A percentile compares a stretch with the other conserved stretches of the same genome.
phyloP scores from a whole-genome alignment of 139 green algal genomes.

The Haematococcus lacustris region DNA sequence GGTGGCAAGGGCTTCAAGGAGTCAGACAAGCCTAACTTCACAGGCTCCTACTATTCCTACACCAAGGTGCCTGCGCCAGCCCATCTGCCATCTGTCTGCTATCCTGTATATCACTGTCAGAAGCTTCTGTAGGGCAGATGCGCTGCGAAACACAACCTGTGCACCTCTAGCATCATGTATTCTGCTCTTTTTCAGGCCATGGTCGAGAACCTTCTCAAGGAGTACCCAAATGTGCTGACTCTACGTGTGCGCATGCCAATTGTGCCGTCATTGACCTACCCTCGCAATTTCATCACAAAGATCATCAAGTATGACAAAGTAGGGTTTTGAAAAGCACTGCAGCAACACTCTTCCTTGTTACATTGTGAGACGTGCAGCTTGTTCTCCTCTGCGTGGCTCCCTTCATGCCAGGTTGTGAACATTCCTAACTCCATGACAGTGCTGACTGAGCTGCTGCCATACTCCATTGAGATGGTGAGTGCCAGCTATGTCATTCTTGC shows the following conservation, averaged over 20 bases:
- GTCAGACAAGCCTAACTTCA: constrained; percentile 92
- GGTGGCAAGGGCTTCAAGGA: constrained; percentile 90
- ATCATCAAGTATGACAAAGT: constrained; percentile 96
- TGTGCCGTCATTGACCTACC: constrained; percentile 77
- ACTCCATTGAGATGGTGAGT: constrained; percentile 83
- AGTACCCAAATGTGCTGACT: constrained; percentile 88
- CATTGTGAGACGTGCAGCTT: too few species aligned
- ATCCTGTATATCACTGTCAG: not conserved
- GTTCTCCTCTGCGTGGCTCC: too few species aligned
- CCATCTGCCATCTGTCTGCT: too few species aligned
- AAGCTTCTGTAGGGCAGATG: not conserved
- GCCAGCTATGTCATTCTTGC: too few species aligned
- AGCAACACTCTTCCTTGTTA: too few species aligned
- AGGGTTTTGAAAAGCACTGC: too few species aligned
- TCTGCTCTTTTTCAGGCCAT: constrained; percentile 57
- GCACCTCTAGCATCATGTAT: not conserved
- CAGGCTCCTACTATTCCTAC: constrained; percentile 93
- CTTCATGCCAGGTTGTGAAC: constrained; percentile 81
- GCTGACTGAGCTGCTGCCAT: constrained; percentile 89
- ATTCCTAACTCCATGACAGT: constrained; percentile 98
- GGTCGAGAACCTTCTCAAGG: constrained; percentile 80
- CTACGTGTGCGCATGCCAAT: constrained; percentile 97
- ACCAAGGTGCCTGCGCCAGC: constrained; percentile 84
- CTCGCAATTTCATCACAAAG: constrained; percentile 98
- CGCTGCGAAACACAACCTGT: not conserved